Base-by-base conservation (phyloP, 2,329 filamentous ascomycete species). In the Penicillium sp. region DNA sequence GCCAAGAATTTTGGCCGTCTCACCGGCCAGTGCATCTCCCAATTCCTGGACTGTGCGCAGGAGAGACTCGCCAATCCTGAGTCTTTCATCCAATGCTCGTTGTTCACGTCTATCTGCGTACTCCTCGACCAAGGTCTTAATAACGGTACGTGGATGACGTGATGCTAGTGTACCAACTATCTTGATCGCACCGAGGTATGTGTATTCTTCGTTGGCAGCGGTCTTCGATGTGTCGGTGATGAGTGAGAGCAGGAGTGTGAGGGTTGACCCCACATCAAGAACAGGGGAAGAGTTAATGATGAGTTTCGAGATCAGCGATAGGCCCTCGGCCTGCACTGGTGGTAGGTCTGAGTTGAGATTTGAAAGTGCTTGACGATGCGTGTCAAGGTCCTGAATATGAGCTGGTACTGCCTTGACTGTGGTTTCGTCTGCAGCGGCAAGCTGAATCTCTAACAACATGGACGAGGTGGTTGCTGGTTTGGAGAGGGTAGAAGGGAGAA, bases 161-260 rank as follows among this genome's bases (percentile, higher is more conserved):
- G 75, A 74, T 14, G 76, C 74, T 11, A 78, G 56, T 10, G 65
- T 69, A 9, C 74, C 74, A 22, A 77, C 71, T 7, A 74, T 60
- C 43, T 75, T 77, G 50, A 77, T 75, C 24, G 74, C 75, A 43
- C 76, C 76, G 5, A 78, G 64, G 49, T 78, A 77, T 46, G 77
- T 70, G 53, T 75, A 78, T 59, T 77, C 75, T 44, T 78, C 76
- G 18, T 69, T 72, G 16, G 66, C 61, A 1, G 64, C 56, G 8
- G 67, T 58, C 48, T 70, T 69, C 0, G 71, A 70, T 11, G 66
- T 60, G 45, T 71, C 72, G 3, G 68, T 72, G 32, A 77, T 67
- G 9, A 77, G 64, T 2, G 75, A 76, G 20, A 77, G 56, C 2
- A 78, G 68, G 2, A 77, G 66, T 0, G 72, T 66, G 11, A 76